Conservation (phyloP, 495 filamentous ascomycete genomes). For the Penicillium turbatum region DNA sequence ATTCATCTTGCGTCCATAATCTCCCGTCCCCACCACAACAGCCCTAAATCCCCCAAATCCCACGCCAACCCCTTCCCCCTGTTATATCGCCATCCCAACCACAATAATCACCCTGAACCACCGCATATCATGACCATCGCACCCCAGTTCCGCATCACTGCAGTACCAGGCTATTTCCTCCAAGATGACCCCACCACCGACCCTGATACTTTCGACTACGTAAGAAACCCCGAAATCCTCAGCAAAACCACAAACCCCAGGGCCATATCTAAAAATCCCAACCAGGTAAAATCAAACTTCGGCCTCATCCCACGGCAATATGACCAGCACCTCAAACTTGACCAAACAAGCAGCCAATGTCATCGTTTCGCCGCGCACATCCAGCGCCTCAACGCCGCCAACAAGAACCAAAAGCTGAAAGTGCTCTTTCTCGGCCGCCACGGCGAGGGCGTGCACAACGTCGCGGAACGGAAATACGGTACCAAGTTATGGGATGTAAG, state of each 20-base stretch:
- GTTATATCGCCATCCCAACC: not conserved
- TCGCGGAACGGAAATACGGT: slow-evolving; percentile 61
- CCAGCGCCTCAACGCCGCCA: slow-evolving; percentile 46
- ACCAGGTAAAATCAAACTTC: slow-evolving; percentile 53
- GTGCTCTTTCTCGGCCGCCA: slow-evolving; percentile 69
- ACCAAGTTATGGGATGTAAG: slow-evolving; percentile 62
- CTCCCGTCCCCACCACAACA: not conserved
- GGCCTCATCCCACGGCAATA: slow-evolving; percentile 58
- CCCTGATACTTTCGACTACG: slow-evolving; percentile 64
- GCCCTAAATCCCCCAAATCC: slow-evolving; percentile 2
- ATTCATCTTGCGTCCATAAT: not conserved
- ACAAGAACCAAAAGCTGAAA: slow-evolving; percentile 50
- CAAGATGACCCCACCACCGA: slow-evolving; percentile 68
- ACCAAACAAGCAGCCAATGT: slow-evolving; percentile 54
- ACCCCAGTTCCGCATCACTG: slow-evolving; percentile 29
- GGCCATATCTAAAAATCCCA: not conserved
- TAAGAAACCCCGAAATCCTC: slow-evolving; percentile 28
- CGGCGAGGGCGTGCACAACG: slow-evolving; percentile 70
- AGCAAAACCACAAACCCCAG: not conserved
- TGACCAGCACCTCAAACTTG: slow-evolving; percentile 34
- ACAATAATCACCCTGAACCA: not conserved
- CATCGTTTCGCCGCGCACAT: slow-evolving; percentile 56
- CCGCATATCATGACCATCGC: slow-evolving; percentile 3
- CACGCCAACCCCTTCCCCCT: not conserved
- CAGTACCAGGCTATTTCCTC: slow-evolving; percentile 63